Conservation (phyloP, 2,329 filamentous ascomycete genomes). For the Scolecobasidium constrictum region DNA sequence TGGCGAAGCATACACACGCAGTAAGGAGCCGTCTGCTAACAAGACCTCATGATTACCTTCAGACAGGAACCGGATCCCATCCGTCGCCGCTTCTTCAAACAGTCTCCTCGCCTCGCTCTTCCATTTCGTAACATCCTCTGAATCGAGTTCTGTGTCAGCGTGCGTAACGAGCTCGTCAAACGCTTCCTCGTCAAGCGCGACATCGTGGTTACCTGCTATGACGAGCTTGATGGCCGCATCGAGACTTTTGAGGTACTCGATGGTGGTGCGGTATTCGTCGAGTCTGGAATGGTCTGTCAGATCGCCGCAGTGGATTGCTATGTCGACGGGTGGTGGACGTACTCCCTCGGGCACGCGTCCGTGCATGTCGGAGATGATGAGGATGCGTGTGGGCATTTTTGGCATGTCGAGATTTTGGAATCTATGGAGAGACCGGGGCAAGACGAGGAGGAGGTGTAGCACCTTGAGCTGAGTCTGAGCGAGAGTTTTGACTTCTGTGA, state of each 20-base stretch:
- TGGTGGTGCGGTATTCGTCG: slow-evolving; percentile 64
- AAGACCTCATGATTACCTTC: slow-evolving; percentile 44
- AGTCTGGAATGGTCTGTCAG: slow-evolving; percentile 63
- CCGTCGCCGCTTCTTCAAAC: no score
- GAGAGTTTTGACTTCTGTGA: no score
- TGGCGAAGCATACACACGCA: slow-evolving; percentile 62
- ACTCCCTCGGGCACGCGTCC: no score
- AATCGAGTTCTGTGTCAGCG: slow-evolving; percentile 38
- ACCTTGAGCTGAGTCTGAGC: no score
- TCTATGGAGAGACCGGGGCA: no score
- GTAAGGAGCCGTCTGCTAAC: no score
- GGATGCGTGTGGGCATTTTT: no score
- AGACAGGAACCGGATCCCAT: slow-evolving; percentile 52
- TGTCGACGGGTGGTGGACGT: slow-evolving; percentile 59
- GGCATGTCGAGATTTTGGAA: no score
- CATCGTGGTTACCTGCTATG: slow-evolving; percentile 54
- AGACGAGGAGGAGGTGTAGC: no score
- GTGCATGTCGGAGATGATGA: no score
- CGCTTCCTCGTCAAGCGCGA: slow-evolving; percentile 47
- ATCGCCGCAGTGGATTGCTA: slow-evolving; percentile 67
- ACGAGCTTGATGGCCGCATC: slow-evolving; percentile 51
- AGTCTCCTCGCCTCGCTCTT: no score
- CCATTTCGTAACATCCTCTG: slow-evolving; percentile 38
- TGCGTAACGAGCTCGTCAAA: slow-evolving; percentile 34
- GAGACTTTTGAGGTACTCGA: slow-evolving; percentile 55